A percentile compares a stretch with the other conserved stretches of the same genome.
Evolutionary conservation across 192 early-diverging fungal species (phyloP).

Genomic region (Entophlyctis helioformis): DNA sequence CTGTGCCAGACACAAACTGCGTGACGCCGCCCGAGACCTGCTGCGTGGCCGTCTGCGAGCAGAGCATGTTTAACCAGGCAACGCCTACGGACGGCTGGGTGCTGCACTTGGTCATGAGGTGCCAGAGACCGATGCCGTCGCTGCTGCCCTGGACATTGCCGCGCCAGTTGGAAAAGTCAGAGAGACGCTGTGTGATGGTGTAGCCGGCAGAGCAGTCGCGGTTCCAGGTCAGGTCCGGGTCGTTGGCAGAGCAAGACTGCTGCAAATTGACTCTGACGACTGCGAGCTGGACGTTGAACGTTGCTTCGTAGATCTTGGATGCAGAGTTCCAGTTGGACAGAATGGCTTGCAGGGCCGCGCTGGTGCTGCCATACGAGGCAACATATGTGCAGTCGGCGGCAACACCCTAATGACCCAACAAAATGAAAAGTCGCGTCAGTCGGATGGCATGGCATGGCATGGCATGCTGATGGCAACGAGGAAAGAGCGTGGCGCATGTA

Average conservation of each 20-base stretch:
- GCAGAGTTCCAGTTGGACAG: slow-evolving; percentile 75
- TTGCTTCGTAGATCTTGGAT: slow-evolving; percentile 67
- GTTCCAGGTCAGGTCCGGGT: slow-evolving; percentile 54
- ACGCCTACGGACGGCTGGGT: slow-evolving; percentile 75
- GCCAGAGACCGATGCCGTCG: slow-evolving; percentile 84
- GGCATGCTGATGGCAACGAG: too few species aligned
- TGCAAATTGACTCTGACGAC: slow-evolving; percentile 68
- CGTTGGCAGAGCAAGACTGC: slow-evolving; percentile 23
- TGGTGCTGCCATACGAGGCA: slow-evolving; percentile 15
- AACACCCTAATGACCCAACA: slow-evolving; percentile 7
- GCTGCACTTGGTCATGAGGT: slow-evolving; percentile 69
- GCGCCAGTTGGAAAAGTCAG: slow-evolving; percentile 86
- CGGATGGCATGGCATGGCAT: too few species aligned
- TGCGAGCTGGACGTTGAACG: slow-evolving; percentile 77
- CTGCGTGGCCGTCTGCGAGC: background rate
- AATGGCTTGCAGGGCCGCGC: slow-evolving; percentile 42
- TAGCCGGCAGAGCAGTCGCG: slow-evolving; percentile 56
- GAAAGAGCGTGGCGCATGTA: too few species aligned
- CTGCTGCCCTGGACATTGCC: slow-evolving; percentile 43
- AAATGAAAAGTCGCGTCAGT: too few species aligned
- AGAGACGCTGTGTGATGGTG: slow-evolving; percentile 58
- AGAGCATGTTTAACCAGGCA: slow-evolving; percentile 59
- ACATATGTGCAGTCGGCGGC: slow-evolving; percentile 41
- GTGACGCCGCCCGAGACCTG: slow-evolving; percentile 20
- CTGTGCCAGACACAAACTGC: slow-evolving; percentile 65